Evolutionary conservation across 2,329 filamentous ascomycete genomes (phyloP), one percentile per base, ranked within the genome.

Genomic region (Rhynchosporium secalis): DNA sequence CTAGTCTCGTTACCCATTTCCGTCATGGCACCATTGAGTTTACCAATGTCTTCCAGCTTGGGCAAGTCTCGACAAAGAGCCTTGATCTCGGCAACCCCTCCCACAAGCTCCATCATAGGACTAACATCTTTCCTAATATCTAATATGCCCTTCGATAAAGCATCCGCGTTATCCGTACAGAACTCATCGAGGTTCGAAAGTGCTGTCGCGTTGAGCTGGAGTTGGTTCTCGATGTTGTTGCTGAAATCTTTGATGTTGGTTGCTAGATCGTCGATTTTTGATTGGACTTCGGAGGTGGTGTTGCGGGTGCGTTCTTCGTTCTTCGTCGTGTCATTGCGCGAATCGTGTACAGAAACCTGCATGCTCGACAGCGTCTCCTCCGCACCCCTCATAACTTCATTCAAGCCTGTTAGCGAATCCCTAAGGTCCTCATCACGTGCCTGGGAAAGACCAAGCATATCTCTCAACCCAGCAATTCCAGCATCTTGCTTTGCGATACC

Each of bases 251-350:
- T 43, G 29, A 62, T 15, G 8, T 51, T 33, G 20, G 33, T 36
- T 5, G 6, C 3, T n/a, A 58, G 29, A 12, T 54, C 43, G 28
- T 45, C 41, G n/a, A 66, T 41, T 12, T 51, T 60, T 20, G 59
- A 58, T 45, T 47, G 60, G 10, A 66, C 45, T 12, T 58, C 58
- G 33, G 61, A 62, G 10, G 54, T 47, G 8, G 49, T 26, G 10
- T 38, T 47, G 28, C 36, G 45, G 0, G 49, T 49, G 28, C 52
- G 45, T n/a, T 61, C 60, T 33, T 59, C 31, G 1, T 45, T 55
- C 4, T 54, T 52, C 43, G 52, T 58, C 20, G 56, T 49, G 15
- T 65, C 59, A 31, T 62, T 54, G 40, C 56, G 49, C 31, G 64
- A 36, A 20, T 57, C 10, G 13, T 49, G 49, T 20, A 60, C 8